Conservation (phyloP, 305 asterid species). For the Withania somnifera region DNA sequence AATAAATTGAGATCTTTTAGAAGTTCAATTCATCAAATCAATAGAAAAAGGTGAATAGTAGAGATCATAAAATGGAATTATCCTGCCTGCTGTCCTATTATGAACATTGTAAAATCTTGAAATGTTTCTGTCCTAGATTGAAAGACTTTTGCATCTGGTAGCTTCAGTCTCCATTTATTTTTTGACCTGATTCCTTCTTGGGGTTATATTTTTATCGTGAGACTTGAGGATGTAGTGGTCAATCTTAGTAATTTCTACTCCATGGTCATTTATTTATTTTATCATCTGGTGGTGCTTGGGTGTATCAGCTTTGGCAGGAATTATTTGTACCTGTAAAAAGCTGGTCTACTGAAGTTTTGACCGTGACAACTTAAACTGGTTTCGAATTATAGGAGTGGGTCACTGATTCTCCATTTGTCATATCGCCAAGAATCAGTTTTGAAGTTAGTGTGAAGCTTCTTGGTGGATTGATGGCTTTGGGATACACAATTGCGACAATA, state of each 20-base stretch:
- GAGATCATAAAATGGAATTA: neutral
- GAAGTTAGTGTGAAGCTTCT: constrained; percentile 98
- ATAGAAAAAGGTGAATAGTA: neutral
- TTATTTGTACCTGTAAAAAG: neutral
- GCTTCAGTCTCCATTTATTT: neutral
- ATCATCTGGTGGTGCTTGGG: neutral
- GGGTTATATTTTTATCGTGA: neutral
- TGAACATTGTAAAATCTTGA: neutral
- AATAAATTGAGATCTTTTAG: neutral
- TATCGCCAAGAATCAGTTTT: constrained; percentile 98
- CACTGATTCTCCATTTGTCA: constrained; percentile 86
- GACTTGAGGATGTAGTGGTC: neutral
- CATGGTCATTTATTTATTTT: neutral
- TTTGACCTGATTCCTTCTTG: neutral
- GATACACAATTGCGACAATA: constrained; percentile 94
- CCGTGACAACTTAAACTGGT: neutral
- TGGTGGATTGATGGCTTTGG: constrained; percentile 98
- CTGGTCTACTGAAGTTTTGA: neutral
- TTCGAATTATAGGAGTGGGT: constrained; percentile 84
- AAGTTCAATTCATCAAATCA: neutral
- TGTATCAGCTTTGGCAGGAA: neutral
- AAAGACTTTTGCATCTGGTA: neutral
- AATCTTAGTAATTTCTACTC: neutral
- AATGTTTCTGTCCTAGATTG: neutral
- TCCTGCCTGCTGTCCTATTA: neutral